Evolutionary conservation across 2,329 filamentous ascomycete species (phyloP), one percentile per base, ranked within the genome.

Genomic region (Stachybotrys chartarum): DNA sequence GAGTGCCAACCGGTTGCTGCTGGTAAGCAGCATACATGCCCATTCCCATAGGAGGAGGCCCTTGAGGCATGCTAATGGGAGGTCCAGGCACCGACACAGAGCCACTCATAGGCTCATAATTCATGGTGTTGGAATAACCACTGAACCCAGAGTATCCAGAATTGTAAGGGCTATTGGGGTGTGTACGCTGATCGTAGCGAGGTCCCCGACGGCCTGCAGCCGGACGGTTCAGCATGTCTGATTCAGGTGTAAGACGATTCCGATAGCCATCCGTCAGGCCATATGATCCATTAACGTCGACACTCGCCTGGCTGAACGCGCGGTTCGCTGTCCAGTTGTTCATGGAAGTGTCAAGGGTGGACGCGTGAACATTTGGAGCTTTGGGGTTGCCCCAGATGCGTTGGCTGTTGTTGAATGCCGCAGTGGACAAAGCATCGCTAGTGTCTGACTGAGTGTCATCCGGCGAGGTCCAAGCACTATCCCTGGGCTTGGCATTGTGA

Each of bases 1-100:
- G 78, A 17, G 85, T 88, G 30, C 84, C 82, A 58, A 82, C 77
- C 30, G 82, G 75, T 59, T 81, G 81, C 61, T 78, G 78, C 59
- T 78, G 78, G 62, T 81, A 85, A 46, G 71, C 62, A 54, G 75
- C 70, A 59, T 72, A 82, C 70, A 74, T 70, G 14, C 71, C 61
- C 65, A 78, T 66, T 24, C 70, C 71, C 65, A 77, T 70, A 10
- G 68, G 64, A 30, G 66, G 63, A 45, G 71, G 68, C 44, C 68
- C 68, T 32, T 71, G 73, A 11, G 68, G 59, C 48, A 70, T 64
- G 53, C 63, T 66, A 53, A 70, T 63, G n/a, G 68, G 60, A 51
- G 63, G 61, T 47, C 66, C 65, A n/a, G 68, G 57, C 59, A 75
- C 24, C 65, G n/a, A 12, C 2, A n/a, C 45, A 6, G 66, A 61